A percentile compares a stretch with the other conserved stretches of the same genome.
phyloP scores from a whole-genome alignment of 2,329 filamentous ascomycete species.

The Camillea tinctor region DNA sequence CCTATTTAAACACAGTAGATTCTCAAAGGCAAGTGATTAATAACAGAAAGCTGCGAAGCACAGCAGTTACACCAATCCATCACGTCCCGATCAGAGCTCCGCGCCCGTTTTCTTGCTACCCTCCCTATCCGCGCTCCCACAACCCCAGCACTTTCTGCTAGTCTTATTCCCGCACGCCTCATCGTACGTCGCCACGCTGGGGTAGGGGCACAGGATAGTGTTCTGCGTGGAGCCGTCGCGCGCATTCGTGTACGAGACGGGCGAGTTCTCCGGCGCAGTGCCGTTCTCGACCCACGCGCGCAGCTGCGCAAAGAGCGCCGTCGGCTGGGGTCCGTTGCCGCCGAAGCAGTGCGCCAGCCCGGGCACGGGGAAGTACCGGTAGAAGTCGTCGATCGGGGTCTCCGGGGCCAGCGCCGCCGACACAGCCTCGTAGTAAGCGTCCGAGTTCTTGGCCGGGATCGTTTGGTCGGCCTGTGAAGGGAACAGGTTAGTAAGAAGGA shows the following conservation, averaged over 20 bases:
- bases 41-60: too few relatives aligned
- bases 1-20: too few relatives aligned
- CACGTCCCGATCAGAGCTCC: too few relatives aligned
- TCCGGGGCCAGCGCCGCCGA: conserved; percentile 14
- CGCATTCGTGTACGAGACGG: background rate
- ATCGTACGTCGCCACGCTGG: background rate
- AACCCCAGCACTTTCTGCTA: background rate
- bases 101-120: too few relatives aligned
- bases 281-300: conserved; percentile 33
- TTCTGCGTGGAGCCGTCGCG: background rate
- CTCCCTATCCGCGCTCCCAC: too few relatives aligned
- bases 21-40: too few relatives aligned
- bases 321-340: conserved; percentile 28
- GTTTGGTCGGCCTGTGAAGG: conserved; percentile 12
- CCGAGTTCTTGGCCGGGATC: conserved; percentile 10
- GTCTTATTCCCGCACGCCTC: background rate
- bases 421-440: conserved; percentile 30
- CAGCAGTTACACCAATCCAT: too few relatives aligned
- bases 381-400: conserved; percentile 33
- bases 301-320: conserved; percentile 25
- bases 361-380: conserved; percentile 31
- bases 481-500: background rate
- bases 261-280: conserved; percentile 19
- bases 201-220: background rate
- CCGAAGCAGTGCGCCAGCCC: conserved; percentile 34